Evolutionary conservation across 2,329 filamentous ascomycete genomes (phyloP), one percentile per base, ranked within the genome.

Genomic region (Ophiosphaerella korrae): DNA sequence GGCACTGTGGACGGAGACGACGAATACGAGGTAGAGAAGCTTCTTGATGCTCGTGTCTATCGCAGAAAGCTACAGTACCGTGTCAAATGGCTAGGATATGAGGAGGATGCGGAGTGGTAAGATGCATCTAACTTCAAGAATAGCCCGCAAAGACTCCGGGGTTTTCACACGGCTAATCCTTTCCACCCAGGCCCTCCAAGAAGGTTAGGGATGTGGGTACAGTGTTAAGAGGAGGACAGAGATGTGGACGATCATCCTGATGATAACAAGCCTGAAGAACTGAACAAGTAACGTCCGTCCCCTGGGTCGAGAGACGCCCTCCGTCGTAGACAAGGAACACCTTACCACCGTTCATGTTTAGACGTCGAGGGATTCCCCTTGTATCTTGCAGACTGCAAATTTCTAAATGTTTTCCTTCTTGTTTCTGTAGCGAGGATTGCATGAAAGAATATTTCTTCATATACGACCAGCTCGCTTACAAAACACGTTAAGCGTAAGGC

Each of bases 161-260:
- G 44, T 26, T 57, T 57, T 52, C 41, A 59, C 26, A 12, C 4
- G 21, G 46, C 41, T 29, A 52, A 59, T 14, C 34, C 56, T 45
- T 32, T 39, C 33, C 24, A 34, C 32, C 51, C 24, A 31, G 51
- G 53, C 26, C 50, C 53, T 34, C 53, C 21, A 45, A 42, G 23
- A 54, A 48, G 43, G 47, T 36, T 60, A 14, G 45, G 47, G 21
- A 9, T 21, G 16, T 58, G 45, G 52, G 29, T 45, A 45, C 12
- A 50, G 42, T 56, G 55, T 38, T 60, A 47, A 49, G 45, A 60
- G 37, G 40, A 54, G 39, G 55, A 52, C 11, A 54, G 48, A 32
- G 50, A 60, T 42, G 44, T 45, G 29, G 50, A 37, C 21, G 40
- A 61, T 46, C 42, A 58, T 46, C 46, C 55, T 42, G 31, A 43